Base-by-base conservation (phyloP, 495 filamentous ascomycete species). In the Sabuloglossum arenarium region DNA sequence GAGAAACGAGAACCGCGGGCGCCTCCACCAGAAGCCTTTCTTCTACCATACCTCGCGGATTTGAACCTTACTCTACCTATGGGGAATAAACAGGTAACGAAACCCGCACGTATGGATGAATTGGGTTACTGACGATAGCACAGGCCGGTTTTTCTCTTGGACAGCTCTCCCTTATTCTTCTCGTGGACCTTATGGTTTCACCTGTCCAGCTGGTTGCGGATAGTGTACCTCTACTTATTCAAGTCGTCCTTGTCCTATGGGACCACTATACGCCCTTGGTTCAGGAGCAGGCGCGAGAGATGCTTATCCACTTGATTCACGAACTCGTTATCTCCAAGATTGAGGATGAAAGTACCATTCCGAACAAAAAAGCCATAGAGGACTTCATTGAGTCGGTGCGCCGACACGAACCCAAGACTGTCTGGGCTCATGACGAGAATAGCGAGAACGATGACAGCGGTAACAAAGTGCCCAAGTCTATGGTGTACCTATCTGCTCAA, bases 261-360 rank as follows among this genome's bases (percentile, higher is more conserved):
- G 91, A 98, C 64, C 87, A 95, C 56, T 93, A 97, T 62, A 93
- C 82, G 1, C 77, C 86, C n/a, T 78, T 95, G 12, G 90, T 98
- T 0, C 91, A 95, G 62, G 91, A 97, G 58, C 88, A 97, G 66
- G 88, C 91, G 42, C 80, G 89, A 46, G 91, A 98, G 63, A 94
- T 98, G 91, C 76, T 97, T 16, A 88, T 98, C 31, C 91, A 98
- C 71, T 75, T 98, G 9, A 94, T 98, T 50, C 91, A 98, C 63
- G 93, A 97, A 64, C 76, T 98, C 16, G 84, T 98, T 29, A 88
- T 96, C 37, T 91, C 93, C 0, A 84, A 82, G 57, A 77, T 95
- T 46, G 86, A 89, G 57, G 85, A 94, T 56, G 73, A 80, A 54
- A 77, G 75, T 6, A 75, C 79, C 0, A 63, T 66, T 0, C 75